These are phyloP conservation scores for Protomyces lactucae-debilis DNA, from an alignment of 1,139 yeast genomes.

Conservation along the genomic window DNA sequence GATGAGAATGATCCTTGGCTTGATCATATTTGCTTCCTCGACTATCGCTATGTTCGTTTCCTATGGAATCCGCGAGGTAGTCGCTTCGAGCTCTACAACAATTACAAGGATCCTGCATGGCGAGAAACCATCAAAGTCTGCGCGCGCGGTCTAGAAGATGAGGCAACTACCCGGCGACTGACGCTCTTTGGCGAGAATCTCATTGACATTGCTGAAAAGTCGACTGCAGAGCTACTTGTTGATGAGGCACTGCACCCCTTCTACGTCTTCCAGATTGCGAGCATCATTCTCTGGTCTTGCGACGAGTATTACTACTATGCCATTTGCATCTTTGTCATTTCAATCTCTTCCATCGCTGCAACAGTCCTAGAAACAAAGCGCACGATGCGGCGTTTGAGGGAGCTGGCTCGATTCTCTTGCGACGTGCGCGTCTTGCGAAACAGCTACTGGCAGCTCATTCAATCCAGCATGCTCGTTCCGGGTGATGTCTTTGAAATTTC, in stretches of 20 bases:
- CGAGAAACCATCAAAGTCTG: constrained; percentile 49
- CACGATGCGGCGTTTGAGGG: constrained; percentile 66
- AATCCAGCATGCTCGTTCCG: constrained; percentile 79
- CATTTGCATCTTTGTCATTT: constrained; percentile 79
- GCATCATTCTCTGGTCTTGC: constrained; percentile 82
- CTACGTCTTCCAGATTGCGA: constrained; percentile 87
- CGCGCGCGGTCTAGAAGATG: constrained; percentile 67
- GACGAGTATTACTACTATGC: constrained; percentile 94
- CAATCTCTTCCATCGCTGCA: constrained; percentile 70
- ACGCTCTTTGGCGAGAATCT: constrained; percentile 72
- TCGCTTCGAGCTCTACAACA: constrained; percentile 72
- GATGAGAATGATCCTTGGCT: constrained; percentile 47
- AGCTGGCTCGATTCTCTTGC: constrained; percentile 67
- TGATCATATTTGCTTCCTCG: constrained; percentile 65
- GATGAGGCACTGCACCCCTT: constrained; percentile 91
- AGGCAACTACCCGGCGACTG: constrained; percentile 60
- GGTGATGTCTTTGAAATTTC: constrained; percentile 91
- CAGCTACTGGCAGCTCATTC: constrained; percentile 82
- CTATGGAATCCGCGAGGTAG: constrained; percentile 84
- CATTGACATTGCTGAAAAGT: constrained; percentile 70
- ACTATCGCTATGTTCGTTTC: constrained; percentile 76
- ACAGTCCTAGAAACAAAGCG: constrained; percentile 78
- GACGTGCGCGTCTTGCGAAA: constrained; percentile 87
- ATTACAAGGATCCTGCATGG: constrained; percentile 84
- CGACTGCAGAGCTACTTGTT: constrained; percentile 57